Evolutionary conservation across 331 rosid species (phyloP).

Genomic region (Telfairia occidentalis): DNA sequence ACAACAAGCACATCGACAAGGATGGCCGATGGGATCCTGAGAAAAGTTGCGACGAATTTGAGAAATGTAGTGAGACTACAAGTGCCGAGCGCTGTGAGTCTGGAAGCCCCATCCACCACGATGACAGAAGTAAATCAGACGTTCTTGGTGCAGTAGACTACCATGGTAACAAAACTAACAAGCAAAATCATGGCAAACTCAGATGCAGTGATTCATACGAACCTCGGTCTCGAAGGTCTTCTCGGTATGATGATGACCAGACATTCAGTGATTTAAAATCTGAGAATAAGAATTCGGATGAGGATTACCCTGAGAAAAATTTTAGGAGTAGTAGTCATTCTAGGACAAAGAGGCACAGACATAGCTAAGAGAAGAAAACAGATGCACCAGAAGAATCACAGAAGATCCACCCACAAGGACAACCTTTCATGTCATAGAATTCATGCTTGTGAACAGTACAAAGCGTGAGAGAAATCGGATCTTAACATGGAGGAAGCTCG

Average conservation of each 20-base stretch:
- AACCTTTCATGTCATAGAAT: background rate
- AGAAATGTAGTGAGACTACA: conserved; percentile 1
- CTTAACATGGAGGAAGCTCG: background rate
- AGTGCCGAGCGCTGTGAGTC: background rate
- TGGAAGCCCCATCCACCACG: background rate
- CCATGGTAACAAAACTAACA: background rate
- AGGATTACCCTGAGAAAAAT: background rate
- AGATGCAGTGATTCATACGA: background rate
- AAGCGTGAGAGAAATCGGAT: background rate
- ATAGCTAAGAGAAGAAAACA: background rate
- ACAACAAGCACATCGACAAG: background rate
- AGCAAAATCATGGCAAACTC: background rate
- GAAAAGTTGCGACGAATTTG: background rate
- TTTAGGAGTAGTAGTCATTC: background rate
- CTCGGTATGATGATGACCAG: background rate
- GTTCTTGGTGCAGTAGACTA: background rate
- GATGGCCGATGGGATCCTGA: conserved; percentile 10
- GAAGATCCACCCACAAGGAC: background rate
- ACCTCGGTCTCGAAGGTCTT: conserved; percentile 2
- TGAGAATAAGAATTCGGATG: background rate
- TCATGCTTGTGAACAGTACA: background rate
- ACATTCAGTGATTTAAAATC: background rate
- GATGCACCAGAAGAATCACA: background rate
- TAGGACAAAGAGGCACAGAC: background rate
- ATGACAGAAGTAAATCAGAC: background rate